Base-by-base conservation (phyloP, 202 grass and related monocot species). In the Digitaria exilis region DNA sequence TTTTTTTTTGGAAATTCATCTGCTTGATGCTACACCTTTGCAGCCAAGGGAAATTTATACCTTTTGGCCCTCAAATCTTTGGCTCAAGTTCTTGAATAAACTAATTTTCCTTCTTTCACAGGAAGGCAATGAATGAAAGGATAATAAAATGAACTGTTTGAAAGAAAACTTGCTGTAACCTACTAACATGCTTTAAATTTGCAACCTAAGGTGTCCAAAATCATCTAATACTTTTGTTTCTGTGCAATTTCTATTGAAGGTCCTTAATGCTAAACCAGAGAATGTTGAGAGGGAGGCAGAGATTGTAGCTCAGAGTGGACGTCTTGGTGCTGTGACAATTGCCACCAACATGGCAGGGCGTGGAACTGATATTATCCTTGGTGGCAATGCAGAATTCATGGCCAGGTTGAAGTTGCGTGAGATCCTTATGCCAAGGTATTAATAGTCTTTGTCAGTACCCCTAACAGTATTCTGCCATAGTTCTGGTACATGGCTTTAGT, bases 291-390 rank as follows among this genome's bases (percentile, higher is more conserved):
- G 95, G 82, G 95, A 98, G 88, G 92, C 95, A 75, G 95, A 98
- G 83, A 98, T 98, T 76, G 92, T 98, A 25, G 95, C 95, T 59
- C 95, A 98, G 86, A 98, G 95, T 88, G 95, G 95, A 65, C 95
- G 95, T 51, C 78, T 91, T 78, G 95, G 92, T 84, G 90, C 89
- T 16, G 92, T 98, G 82, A 98, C 95, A 88, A 91, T 98, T 88
- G 95, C 95, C 56, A 98, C 95, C 60, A 98, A 98, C 84, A 95
- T 98, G 95, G 95, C 95, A n/a, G 92, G 95, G 21, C 95, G 95
- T 75, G 95, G 95, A 64, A 98, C 95, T 84, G 95, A 98, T 91
- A 98, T 98, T 70, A 98, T 95, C 64, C 95, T 98, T 73, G 95
- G 95, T 75, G 95, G 95, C 19, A 98, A 98, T 87, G 92, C 95